Evolutionary conservation across 345 rosid species (phyloP).

Genomic region (Angophora floribunda): DNA sequence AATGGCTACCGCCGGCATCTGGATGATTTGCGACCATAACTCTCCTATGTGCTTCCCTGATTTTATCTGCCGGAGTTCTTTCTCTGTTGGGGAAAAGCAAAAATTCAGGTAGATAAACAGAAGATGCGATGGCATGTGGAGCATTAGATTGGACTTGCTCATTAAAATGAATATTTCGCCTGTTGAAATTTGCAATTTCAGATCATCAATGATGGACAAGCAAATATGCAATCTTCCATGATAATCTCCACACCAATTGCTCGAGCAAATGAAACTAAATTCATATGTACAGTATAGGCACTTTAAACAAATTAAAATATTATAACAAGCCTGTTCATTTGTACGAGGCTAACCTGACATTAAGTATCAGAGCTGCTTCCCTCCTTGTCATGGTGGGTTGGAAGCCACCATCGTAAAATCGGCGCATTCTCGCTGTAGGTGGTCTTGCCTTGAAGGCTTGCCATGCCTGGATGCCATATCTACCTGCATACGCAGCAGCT

Average conservation of each 20-base stretch:
- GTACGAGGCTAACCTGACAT: constrained; percentile 45
- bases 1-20: constrained; percentile 69
- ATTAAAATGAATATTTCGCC: background rate
- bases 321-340: background rate
- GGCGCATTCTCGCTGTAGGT: constrained; percentile 26
- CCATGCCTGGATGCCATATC: constrained; percentile 77
- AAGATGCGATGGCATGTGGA: background rate
- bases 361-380: constrained; percentile 88
- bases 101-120: background rate
- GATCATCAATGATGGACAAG: background rate
- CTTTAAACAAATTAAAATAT: background rate
- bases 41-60: constrained; percentile 58
- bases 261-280: background rate
- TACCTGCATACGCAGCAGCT: constrained; percentile 78
- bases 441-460: constrained; percentile 81
- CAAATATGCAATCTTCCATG: background rate
- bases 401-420: constrained; percentile 82
- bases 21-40: constrained; percentile 74
- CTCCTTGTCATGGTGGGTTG: constrained; percentile 63
- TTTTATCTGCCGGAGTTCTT: constrained; percentile 39
- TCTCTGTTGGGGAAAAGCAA: constrained; percentile 21
- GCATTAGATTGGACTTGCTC: background rate
- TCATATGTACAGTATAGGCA: background rate
- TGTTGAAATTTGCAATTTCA: background rate
- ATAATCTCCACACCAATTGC: background rate